phyloP scores from a whole-genome alignment of 192 early-diverging fungal species.

The Mortierella hygrophila region DNA sequence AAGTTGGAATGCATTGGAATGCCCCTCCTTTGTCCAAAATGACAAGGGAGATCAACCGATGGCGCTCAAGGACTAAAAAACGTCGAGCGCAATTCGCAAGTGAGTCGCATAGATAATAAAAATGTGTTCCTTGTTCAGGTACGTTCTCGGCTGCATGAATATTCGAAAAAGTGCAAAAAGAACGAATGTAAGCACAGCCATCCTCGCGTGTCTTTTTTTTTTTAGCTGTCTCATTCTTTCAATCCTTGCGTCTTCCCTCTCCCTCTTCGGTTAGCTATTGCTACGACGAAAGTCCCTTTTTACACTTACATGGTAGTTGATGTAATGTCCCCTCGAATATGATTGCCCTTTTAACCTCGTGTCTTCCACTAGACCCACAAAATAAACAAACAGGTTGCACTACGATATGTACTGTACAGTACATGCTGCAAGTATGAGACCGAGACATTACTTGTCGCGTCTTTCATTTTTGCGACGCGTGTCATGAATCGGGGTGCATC shows the following conservation, averaged over 20 bases:
- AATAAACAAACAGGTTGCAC: too few relatives aligned
- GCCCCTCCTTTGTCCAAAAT: not conserved
- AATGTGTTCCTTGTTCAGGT: not conserved
- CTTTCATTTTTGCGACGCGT: too few relatives aligned
- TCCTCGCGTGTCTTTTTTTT: not conserved
- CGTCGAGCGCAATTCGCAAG: not conserved
- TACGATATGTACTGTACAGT: too few relatives aligned
- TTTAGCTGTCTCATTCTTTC: too few relatives aligned
- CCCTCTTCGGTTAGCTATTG: not conserved
- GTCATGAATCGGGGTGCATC: too few relatives aligned
- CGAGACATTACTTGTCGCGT: too few relatives aligned
- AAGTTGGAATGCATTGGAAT: slow-evolving; percentile 29
- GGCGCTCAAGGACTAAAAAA: too few relatives aligned
- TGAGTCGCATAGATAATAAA: not conserved
- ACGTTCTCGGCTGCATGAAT: slow-evolving; percentile 5
- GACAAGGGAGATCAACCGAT: not conserved
- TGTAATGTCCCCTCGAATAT: not conserved
- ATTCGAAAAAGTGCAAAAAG: not conserved
- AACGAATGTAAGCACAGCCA: slow-evolving; percentile 1
- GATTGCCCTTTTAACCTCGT: not conserved
- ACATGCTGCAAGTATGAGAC: too few relatives aligned
- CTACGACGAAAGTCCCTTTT: not conserved
- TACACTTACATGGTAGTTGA: not conserved
- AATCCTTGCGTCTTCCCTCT: not conserved
- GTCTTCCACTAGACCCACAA: not conserved